A percentile compares a stretch with the other conserved stretches of the same genome.
These are phyloP conservation scores for Phytophthora fragariae DNA, from an alignment of 352 stramenopile species.

Conservation along the genomic window DNA sequence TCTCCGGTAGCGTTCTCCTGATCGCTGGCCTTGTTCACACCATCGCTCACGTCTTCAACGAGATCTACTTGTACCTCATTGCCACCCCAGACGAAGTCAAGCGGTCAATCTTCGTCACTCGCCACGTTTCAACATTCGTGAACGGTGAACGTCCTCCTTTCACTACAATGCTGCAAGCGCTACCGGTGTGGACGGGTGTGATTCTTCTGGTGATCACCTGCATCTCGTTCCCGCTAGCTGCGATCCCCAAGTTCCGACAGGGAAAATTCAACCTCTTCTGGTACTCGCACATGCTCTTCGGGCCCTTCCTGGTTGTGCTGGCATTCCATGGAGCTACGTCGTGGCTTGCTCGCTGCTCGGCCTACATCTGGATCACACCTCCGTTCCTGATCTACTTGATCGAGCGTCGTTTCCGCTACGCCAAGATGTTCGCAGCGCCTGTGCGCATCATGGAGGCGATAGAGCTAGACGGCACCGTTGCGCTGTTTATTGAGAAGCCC, in stretches of 20 bases:
- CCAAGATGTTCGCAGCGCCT: conserved; percentile 62
- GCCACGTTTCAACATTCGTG: conserved; percentile 51
- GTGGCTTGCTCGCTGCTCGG: conserved; percentile 57
- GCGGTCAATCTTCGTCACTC: conserved; percentile 62
- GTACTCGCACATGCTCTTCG: conserved; percentile 80
- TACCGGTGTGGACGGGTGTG: conserved; percentile 69
- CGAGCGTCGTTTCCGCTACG: conserved; percentile 66
- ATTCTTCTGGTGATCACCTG: conserved; percentile 64
- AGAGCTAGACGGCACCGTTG: conserved; percentile 57
- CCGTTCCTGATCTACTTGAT: conserved; percentile 71
- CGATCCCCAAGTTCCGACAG: conserved; percentile 70
- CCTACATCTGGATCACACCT: conserved; percentile 65
- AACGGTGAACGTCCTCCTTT: conserved; percentile 58
- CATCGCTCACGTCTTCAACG: conserved; percentile 64
- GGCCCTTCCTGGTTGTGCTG: conserved; percentile 66
- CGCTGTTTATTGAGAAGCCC: conserved; percentile 73
- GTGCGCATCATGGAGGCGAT: conserved; percentile 63
- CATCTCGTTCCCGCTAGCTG: conserved; percentile 67
- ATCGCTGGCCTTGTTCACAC: conserved; percentile 65
- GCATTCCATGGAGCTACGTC: conserved; percentile 62
- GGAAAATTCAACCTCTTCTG: conserved; percentile 79
- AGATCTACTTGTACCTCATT: conserved; percentile 73
- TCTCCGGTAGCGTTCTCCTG: conserved; percentile 61
- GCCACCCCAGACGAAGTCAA: conserved; percentile 62
- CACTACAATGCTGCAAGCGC: conserved; percentile 53